Base-by-base conservation (phyloP, 495 filamentous ascomycete genomes). In the Pseudomonodictys pantanalensis region DNA sequence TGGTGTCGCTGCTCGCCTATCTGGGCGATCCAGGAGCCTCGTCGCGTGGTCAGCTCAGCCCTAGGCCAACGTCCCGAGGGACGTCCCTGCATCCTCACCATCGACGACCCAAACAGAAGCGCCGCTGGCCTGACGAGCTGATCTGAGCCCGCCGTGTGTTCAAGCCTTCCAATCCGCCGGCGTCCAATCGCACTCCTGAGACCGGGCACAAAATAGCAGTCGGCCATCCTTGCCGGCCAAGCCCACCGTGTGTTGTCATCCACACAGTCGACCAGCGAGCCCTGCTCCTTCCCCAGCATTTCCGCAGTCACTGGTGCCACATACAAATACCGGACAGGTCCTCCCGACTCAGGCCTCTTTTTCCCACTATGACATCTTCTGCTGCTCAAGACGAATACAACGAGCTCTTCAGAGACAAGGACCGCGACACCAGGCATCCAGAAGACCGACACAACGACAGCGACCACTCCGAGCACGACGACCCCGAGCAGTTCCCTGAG, bases 361-460 rank as follows among this genome's bases (percentile, higher is more conserved):
- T 45, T 41, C 46, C 44, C 60, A 61, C 47, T 38, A 68, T 68
- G 64, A 68, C 61, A 22, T 74, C 68, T 58, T 66, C 75, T 33
- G 73, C 86, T 33, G 91, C 90, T 41, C 88, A 95, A 76, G 86
- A 92, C 75, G 91, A 96, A 78, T 91, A 92, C 79, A 81, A 90
- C 69, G 75, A 76, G 52, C 79, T 95, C 62, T 76, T 92, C 66
- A 83, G 80, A 57, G 78, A 79, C 52, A 77, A 77, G 59, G 74
- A 74, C 44, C 65, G 62, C 38, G 56, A 58, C 60, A 71, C 72
- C 35, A 64, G 68, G n/a, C 86, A 89, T 64, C 85, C 84, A 8
- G 83, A 83, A 69, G 85, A 88, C 68, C 66, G 53, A 43, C 26
- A 25, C 42, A 12, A 20, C 39, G 52, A 60, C 52, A 44, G 45